Conservation (phyloP, 2,329 filamentous ascomycete species). For the Fusarium staphyleae region DNA sequence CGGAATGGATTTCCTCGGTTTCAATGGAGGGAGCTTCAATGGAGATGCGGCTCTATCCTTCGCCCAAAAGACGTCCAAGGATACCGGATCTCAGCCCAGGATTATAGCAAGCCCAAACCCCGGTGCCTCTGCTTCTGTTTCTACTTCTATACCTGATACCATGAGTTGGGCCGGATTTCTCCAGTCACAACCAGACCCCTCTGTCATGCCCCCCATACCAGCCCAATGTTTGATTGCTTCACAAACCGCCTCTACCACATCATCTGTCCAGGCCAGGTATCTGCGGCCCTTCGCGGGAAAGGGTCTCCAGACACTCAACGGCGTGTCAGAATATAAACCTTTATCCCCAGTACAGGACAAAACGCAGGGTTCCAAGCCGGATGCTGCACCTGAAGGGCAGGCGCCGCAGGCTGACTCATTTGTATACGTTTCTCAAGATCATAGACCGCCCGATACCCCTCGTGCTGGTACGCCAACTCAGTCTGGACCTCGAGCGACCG, state of each 20-base stretch:
- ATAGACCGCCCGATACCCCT: constrained; percentile 26
- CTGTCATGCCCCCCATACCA: constrained; percentile 54
- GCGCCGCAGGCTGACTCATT: constrained; percentile 37
- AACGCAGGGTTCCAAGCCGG: constrained; percentile 25
- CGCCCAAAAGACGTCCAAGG: constrained; percentile 43
- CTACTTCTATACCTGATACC: constrained; percentile 60
- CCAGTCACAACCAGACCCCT: constrained; percentile 49
- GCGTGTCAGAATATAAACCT: constrained; percentile 40
- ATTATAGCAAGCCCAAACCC: constrained; percentile 28
- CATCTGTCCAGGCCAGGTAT: constrained; percentile 59
- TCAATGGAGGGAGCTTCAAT: constrained; percentile 41
- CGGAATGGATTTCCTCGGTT: constrained; percentile 52
- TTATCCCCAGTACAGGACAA: constrained; percentile 45
- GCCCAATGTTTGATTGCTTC: constrained; percentile 59
- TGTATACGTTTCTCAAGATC: constrained; percentile 34
- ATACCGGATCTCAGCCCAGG: constrained; percentile 26
- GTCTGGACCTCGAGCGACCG: constrained; percentile 37
- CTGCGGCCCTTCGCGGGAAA: constrained; percentile 63
- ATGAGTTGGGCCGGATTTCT: constrained; percentile 57
- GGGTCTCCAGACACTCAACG: constrained; percentile 61
- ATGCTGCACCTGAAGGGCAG: constrained; percentile 24
- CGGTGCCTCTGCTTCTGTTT: constrained; percentile 42
- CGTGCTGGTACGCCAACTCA: constrained; percentile 39
- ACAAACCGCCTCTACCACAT: constrained; percentile 61
- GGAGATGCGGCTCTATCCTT: constrained; percentile 46